Percentiles rank a stretch among this genome's conserved stretches.
phyloP scores from a whole-genome alignment of 192 early-diverging fungal genomes.

The Tieghemiomyces parasiticus region DNA sequence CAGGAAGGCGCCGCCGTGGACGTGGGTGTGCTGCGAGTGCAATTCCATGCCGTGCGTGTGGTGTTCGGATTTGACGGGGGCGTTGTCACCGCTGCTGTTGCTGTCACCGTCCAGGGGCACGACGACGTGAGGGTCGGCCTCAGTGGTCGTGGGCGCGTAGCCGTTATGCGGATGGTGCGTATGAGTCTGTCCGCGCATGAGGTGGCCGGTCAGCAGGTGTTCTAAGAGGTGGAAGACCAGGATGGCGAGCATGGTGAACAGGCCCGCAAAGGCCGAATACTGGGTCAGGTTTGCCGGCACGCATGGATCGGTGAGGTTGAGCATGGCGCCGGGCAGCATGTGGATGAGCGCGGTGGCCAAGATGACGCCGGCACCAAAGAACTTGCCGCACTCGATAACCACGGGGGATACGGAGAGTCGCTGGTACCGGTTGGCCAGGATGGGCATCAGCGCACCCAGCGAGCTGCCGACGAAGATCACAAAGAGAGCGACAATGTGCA shows the following conservation, averaged over 20 bases:
- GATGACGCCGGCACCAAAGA: conserved; percentile 55
- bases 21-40: conserved; percentile 11
- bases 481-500: conserved; percentile 38
- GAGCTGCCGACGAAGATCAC: conserved; percentile 36
- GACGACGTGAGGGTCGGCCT: no score
- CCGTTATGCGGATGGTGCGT: background rate
- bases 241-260: conserved; percentile 47
- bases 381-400: conserved; percentile 27
- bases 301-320: conserved; percentile 37
- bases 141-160: background rate
- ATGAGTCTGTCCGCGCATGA: conserved; percentile 13
- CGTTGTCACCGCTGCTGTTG: no score
- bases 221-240: conserved; percentile 52
- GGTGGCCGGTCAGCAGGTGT: conserved; percentile 22
- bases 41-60: conserved; percentile 5
- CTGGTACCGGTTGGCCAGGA: conserved; percentile 21
- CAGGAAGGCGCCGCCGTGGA: conserved; percentile 17
- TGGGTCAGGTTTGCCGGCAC: conserved; percentile 32
- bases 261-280: conserved; percentile 32
- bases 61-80: conserved; percentile 1
- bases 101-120: background rate
- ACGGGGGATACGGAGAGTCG: conserved; percentile 19
- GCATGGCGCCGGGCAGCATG: conserved; percentile 46
- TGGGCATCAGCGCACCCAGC: conserved; percentile 34
- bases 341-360: conserved; percentile 64